These are phyloP conservation scores for Globisporangium yorkense DNA, from an alignment of 352 stramenopile genomes.

Conservation along the genomic window DNA sequence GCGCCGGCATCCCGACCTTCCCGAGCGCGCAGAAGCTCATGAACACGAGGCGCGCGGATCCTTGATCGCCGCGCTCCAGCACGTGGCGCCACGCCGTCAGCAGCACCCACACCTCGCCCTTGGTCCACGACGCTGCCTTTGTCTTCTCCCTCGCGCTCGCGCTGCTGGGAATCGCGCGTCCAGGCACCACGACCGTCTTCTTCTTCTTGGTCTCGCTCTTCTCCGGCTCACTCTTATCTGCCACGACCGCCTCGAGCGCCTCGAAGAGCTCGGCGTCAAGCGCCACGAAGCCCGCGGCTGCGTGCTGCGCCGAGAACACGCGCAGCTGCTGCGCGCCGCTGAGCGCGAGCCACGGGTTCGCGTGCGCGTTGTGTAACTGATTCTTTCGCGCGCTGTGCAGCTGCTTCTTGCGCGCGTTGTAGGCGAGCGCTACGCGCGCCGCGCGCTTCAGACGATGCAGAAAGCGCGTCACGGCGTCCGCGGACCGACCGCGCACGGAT, in stretches of 20 bases:
- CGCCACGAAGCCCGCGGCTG: neutral
- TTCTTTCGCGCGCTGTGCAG: no score
- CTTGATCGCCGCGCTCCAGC: neutral
- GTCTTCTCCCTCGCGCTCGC: neutral
- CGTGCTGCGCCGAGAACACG: neutral
- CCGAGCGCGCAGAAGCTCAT: neutral
- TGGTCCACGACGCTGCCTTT: neutral
- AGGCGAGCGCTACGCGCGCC: neutral
- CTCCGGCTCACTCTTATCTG: neutral
- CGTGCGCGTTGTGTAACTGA: no score
- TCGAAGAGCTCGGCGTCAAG: neutral
- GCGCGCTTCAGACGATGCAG: no score
- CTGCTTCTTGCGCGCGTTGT: neutral
- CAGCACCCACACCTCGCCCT: neutral
- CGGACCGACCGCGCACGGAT: no score
- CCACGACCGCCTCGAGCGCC: neutral
- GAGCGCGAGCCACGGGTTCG: neutral
- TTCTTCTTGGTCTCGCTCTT: no score
- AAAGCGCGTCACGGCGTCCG: no score
- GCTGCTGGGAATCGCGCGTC: neutral
- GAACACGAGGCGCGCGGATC: neutral
- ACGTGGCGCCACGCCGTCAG: conserved; percentile 2
- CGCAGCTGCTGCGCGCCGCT: neutral
- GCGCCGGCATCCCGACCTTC: neutral
- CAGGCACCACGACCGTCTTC: neutral